Percentiles rank a stretch among this genome's conserved stretches.
Conservation (phyloP, 495 filamentous ascomycete genomes). For the Aspergillus egyptiacus region DNA sequence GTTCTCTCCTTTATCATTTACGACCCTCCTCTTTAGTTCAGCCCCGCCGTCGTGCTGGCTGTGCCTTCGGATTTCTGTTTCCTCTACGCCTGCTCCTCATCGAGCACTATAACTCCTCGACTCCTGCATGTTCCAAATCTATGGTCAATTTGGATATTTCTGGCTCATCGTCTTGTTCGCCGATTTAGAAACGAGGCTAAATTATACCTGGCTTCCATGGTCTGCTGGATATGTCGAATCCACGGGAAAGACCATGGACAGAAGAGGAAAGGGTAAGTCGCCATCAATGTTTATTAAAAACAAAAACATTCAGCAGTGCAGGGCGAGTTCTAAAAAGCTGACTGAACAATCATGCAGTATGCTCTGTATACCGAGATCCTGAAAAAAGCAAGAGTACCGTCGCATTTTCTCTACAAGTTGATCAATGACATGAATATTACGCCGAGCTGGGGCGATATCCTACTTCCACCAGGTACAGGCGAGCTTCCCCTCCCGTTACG, state of each 20-base stretch:
- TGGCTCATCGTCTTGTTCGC: conserved; percentile 12
- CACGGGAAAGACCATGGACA: conserved; percentile 47
- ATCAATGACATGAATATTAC: conserved; percentile 44
- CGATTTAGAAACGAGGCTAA: conserved; percentile 12
- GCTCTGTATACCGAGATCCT: conserved; percentile 55
- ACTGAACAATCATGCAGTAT: no score
- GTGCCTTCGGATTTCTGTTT: conserved; percentile 15
- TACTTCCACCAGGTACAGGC: conserved; percentile 47
- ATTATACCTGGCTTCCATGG: conserved; percentile 31
- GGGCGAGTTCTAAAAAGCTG: no score
- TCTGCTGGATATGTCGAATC: conserved; percentile 43
- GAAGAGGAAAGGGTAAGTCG: conserved; percentile 55
- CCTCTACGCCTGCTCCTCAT: conserved; percentile 8
- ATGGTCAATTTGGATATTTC: background rate
- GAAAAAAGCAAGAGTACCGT: conserved; percentile 49
- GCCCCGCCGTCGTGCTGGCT: conserved; percentile 22
- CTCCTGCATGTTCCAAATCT: conserved; percentile 13
- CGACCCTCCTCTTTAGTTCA: conserved; percentile 10
- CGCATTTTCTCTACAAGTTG: conserved; percentile 43
- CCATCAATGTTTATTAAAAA: background rate
- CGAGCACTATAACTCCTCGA: no score
- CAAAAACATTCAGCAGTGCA: no score
- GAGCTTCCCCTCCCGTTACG: background rate
- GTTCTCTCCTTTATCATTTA: conserved; percentile 9
- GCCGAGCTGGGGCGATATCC: conserved; percentile 53